phyloP scores from a whole-genome alignment of 306 rosid genomes.

The Trifolium repens region DNA sequence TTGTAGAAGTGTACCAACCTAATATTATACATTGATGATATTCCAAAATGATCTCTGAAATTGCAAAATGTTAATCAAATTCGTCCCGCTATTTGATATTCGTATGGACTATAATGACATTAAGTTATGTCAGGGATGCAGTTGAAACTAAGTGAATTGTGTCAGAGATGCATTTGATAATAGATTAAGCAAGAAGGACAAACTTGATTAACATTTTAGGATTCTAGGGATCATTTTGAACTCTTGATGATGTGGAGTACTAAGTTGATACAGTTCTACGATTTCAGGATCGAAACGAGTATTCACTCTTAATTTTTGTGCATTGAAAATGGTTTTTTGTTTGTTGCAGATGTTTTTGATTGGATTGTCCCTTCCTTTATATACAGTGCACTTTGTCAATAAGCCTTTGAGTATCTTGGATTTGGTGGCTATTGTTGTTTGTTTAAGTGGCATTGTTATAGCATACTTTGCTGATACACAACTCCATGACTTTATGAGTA shows the following conservation, averaged over 20 bases:
- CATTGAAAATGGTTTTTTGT: not conserved
- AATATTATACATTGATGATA: not conserved
- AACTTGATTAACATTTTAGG: not conserved
- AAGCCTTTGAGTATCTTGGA: conserved; percentile 70
- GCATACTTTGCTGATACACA: conserved; percentile 88
- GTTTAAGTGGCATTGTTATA: conserved; percentile 63
- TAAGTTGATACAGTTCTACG: not conserved
- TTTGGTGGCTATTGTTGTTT: conserved; percentile 59
- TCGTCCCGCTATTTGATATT: not conserved
- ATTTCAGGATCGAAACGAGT: not conserved
- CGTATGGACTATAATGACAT: not conserved
- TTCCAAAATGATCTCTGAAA: not conserved
- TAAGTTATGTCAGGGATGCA: not conserved
- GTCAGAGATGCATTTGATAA: not conserved
- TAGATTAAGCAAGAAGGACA: not conserved
- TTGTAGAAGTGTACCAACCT: not conserved
- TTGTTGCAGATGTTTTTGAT: conserved; percentile 70
- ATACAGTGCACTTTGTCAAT: conserved; percentile 66
- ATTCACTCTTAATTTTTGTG: not conserved
- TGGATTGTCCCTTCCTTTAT: conserved; percentile 75
- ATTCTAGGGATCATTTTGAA: not conserved
- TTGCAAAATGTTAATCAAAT: not conserved
- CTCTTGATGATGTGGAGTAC: not conserved
- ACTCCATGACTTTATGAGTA: conserved; percentile 65
- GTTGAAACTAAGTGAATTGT: not conserved